Evolutionary conservation across 2,329 filamentous ascomycete species (phyloP).

Genomic region (Cordyceps javanica): DNA sequence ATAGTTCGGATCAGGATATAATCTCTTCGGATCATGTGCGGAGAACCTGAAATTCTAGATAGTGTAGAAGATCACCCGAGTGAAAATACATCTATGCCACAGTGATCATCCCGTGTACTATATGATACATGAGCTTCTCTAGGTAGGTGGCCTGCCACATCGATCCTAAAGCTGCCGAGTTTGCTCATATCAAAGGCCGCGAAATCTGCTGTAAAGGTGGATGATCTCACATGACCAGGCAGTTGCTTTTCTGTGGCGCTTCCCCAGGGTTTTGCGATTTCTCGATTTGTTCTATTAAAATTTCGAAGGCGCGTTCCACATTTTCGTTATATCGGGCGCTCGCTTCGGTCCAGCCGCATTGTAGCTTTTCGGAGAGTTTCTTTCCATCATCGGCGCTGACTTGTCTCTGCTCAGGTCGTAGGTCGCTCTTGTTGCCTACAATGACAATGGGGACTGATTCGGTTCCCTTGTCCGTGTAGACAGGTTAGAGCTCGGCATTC

Average conservation of each 20-base stretch:
- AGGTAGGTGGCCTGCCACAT: neutral
- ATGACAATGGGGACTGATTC: conserved; percentile 90
- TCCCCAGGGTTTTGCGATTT: conserved; percentile 88
- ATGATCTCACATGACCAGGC: conserved; percentile 66
- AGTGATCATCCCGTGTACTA: neutral
- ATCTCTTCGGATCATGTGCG: neutral
- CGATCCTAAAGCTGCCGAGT: neutral
- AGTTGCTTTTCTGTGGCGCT: conserved; percentile 74
- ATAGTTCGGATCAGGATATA: neutral
- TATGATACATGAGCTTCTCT: neutral
- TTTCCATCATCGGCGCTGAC: conserved; percentile 81
- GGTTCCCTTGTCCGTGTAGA: conserved; percentile 56
- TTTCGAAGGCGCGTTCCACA: conserved; percentile 85
- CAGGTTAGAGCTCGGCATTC: neutral
- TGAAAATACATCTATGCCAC: neutral
- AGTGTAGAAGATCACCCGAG: neutral
- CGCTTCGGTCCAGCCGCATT: conserved; percentile 91
- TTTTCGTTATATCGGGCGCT: conserved; percentile 93
- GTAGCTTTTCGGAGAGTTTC: conserved; percentile 76
- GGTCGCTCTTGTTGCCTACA: conserved; percentile 94
- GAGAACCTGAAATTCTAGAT: neutral
- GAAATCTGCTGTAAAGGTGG: neutral
- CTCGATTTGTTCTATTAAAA: conserved; percentile 92
- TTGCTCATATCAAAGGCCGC: neutral
- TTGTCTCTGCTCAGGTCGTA: conserved; percentile 88